Conservation (phyloP, 169 alveolate species). For the Eimeria maxima region DNA sequence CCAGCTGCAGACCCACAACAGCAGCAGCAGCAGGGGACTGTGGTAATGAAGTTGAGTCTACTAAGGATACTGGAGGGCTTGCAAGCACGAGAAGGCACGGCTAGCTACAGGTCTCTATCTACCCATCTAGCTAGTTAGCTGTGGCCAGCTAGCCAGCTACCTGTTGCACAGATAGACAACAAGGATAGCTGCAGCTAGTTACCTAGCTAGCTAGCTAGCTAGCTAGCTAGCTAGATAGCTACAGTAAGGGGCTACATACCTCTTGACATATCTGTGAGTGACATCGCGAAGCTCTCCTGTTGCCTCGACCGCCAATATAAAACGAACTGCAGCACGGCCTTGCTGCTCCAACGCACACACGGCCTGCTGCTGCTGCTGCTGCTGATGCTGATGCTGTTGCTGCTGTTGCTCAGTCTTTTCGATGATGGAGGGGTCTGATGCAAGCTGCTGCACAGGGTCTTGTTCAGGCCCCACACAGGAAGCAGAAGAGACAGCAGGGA, state of each 20-base stretch:
- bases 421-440: neutral
- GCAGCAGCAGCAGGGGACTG: neutral
- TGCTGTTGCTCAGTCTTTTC: neutral
- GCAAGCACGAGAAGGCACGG: no score
- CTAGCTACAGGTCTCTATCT: no score
- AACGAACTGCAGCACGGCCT: conserved; percentile 24
- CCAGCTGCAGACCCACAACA: conserved; percentile 31
- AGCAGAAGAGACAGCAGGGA: neutral
- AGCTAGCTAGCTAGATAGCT: neutral
- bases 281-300: neutral
- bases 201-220: neutral
- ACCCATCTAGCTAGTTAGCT: no score
- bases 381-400: neutral
- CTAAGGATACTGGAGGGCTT: no score
- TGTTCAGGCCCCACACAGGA: neutral
- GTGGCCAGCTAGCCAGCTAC: no score
- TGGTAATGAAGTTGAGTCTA: no score
- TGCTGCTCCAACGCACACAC: neutral
- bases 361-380: neutral
- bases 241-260: neutral
- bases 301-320: neutral
- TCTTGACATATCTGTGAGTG: conserved; percentile 10
- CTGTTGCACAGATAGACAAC: no score
- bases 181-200: neutral
- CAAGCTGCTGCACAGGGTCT: neutral